These are phyloP conservation scores for Sonneratia caseolaris DNA, from an alignment of 345 rosid genomes.

Conservation along the genomic window DNA sequence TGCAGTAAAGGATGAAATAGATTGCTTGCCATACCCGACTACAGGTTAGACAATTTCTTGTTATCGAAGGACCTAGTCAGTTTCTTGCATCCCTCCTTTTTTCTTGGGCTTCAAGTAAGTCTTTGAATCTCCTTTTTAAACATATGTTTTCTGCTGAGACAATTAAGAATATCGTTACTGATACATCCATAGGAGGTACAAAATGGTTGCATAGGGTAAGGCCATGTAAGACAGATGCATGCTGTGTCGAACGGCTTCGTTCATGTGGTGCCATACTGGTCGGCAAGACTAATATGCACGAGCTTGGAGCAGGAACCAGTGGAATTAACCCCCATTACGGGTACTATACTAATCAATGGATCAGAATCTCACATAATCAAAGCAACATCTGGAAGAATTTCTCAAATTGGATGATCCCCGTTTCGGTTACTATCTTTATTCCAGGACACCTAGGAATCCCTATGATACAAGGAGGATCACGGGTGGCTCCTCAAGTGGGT, in stretches of 20 bases:
- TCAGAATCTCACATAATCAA: not conserved
- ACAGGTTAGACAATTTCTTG: constrained; percentile 29
- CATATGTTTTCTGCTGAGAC: not conserved
- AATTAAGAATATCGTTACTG: not conserved
- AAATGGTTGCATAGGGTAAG: constrained; percentile 63
- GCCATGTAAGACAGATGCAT: constrained; percentile 43
- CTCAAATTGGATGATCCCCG: not conserved
- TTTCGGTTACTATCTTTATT: not conserved
- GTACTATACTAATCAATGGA: constrained; percentile 11
- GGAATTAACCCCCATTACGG: constrained; percentile 80
- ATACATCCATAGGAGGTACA: constrained; percentile 40
- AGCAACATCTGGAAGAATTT: not conserved
- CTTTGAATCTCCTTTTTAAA: not conserved
- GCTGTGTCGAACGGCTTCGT: constrained; percentile 49
- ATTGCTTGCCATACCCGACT: constrained; percentile 66
- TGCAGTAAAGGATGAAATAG: constrained; percentile 72
- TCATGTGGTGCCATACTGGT: constrained; percentile 54
- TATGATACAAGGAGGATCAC: constrained; percentile 33
- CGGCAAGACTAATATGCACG: constrained; percentile 79
- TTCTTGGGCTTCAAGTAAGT: not conserved
- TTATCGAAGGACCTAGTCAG: not conserved
- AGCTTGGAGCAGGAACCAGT: constrained; percentile 73
- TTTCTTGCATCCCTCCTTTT: not conserved
- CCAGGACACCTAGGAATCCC: constrained; percentile 55
- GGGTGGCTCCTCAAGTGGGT: constrained; percentile 75